Base-by-base conservation (phyloP, 306 rosid genomes). In the Urtica urens region DNA sequence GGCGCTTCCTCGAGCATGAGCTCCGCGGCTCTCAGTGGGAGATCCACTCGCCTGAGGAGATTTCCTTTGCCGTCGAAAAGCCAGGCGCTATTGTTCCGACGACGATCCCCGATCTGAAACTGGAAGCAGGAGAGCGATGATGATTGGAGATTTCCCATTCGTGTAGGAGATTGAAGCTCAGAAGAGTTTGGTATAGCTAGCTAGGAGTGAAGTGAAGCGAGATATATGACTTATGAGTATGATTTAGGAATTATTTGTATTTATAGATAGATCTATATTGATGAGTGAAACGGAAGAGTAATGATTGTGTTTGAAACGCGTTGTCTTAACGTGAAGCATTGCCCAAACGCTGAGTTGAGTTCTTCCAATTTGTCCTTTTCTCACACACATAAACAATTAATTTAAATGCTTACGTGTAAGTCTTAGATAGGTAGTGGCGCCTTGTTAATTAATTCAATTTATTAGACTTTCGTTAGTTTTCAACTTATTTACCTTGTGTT, bases 1-100 rank as follows among this genome's bases (percentile, higher is more conserved):
- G 81, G 70, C 3, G 58, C 55, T 27, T 75, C 77, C 33, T 55
- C 60, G 6, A 82, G 64, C 93, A 82, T 78, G n/a, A 82, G 60
- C 70, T 82, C 87, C 1, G 75, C 84, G 0, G 75, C 74, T 51
- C 67, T 75, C 13, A 59, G 20, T 0, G 93, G 93, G 1, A 72
- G 46, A 43, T 59, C 56, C 18, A 78, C 31, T 38, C 53, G 51
- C 14, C 69, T 70, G 22, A 52, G 37, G 6, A 54, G 26, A 52
- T 46, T 73, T 7, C 93, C 83, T 2, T 35, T 9, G 2, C 53
- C 53, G 59, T 78, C 78, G 9, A 82, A 40, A 3, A 82, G 38
- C 31, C 34, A 49, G 0, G 81, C 83, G 5, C 1, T 74, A 51
- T 33, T 51, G 40, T 3, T 40, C 38, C 1, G 12, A 13, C 0